A percentile compares a stretch with the other conserved stretches of the same genome.
Conservation (phyloP, 2,329 filamentous ascomycete species). For the Phialophora chinensis region DNA sequence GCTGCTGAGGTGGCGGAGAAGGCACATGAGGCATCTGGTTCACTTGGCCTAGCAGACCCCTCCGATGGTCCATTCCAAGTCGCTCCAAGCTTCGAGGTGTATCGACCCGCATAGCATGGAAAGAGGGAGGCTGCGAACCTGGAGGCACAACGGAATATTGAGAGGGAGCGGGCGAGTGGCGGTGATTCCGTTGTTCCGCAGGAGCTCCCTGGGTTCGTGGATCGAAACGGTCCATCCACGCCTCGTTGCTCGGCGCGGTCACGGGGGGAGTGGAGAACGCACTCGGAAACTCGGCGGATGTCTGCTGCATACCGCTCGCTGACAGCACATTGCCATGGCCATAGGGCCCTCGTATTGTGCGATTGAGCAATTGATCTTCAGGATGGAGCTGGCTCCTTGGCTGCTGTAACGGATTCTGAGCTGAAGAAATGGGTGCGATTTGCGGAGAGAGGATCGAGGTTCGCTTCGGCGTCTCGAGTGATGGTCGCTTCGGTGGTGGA, state of each 20-base stretch:
- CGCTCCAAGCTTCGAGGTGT: constrained; percentile 29
- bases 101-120: constrained; percentile 29
- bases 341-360: constrained; percentile 25
- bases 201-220: constrained; percentile 31
- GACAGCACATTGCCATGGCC: constrained; percentile 19
- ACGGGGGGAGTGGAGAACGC: constrained; percentile 25
- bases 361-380: constrained; percentile 19
- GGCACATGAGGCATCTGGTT: constrained; percentile 33
- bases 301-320: constrained; percentile 18
- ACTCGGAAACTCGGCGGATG: constrained; percentile 25
- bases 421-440: constrained; percentile 13
- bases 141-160: constrained; percentile 38
- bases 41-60: constrained; percentile 31
- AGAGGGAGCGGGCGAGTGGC: constrained; percentile 36
- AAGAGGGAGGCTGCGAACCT: constrained; percentile 20
- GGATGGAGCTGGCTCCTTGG: constrained; percentile 19
- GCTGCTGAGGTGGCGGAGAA: constrained; percentile 37
- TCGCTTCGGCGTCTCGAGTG: constrained; percentile 45
- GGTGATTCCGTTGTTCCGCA: constrained; percentile 31
- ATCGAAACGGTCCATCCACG: constrained; percentile 39
- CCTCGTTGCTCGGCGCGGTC: constrained; percentile 30
- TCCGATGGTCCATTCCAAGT: constrained; percentile 33
- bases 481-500: constrained; percentile 53
- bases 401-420: constrained; percentile 19
- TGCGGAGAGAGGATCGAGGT: constrained; percentile 36